These are phyloP conservation scores for Ophiocordyceps robertsii DNA, from an alignment of 2,329 filamentous ascomycete species.

Conservation along the genomic window DNA sequence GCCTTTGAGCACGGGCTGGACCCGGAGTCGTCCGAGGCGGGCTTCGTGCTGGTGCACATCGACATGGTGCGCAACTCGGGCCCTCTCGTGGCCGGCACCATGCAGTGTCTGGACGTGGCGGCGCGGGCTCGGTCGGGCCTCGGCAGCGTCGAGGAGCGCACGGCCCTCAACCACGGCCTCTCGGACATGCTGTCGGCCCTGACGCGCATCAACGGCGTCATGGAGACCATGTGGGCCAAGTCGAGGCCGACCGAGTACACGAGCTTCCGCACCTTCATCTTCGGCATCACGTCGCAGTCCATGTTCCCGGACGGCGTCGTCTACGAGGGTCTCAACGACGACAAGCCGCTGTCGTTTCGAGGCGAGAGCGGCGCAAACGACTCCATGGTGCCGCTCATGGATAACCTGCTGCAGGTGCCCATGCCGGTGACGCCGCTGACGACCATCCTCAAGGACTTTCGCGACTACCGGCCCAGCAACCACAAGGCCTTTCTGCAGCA, in stretches of 20 bases:
- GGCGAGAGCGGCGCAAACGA: slow-evolving; percentile 93
- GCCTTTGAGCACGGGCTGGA: slow-evolving; percentile 87
- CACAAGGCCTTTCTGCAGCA: slow-evolving; percentile 74
- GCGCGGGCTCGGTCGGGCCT: slow-evolving; percentile 14
- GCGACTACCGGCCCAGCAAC: slow-evolving; percentile 76
- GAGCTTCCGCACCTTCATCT: slow-evolving; percentile 91
- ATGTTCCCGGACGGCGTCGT: slow-evolving; percentile 92
- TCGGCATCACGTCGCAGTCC: slow-evolving; percentile 81
- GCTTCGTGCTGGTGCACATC: slow-evolving; percentile 90
- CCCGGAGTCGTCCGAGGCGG: slow-evolving; percentile 76
- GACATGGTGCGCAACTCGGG: slow-evolving; percentile 89
- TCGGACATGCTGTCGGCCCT: slow-evolving; percentile 43
- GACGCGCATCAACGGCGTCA: slow-evolving; percentile 59
- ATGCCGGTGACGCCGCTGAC: slow-evolving; percentile 88
- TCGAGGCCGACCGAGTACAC: slow-evolving; percentile 76
- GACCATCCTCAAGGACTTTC: slow-evolving; percentile 77
- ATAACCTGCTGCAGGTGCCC: slow-evolving; percentile 71
- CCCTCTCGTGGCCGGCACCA: slow-evolving; percentile 58
- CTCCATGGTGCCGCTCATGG: slow-evolving; percentile 81
- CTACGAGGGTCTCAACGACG: slow-evolving; percentile 69
- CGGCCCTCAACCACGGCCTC: slow-evolving; percentile 51
- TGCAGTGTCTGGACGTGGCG: slow-evolving; percentile 49
- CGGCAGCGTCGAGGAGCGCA: slow-evolving; percentile 24
- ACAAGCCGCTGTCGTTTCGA: slow-evolving; percentile 64
- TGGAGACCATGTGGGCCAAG: slow-evolving; percentile 88